Evolutionary conservation across 306 rosid genomes (phyloP), one percentile per base, ranked within the genome.

Genomic region (Glycyrrhiza uralensis): DNA sequence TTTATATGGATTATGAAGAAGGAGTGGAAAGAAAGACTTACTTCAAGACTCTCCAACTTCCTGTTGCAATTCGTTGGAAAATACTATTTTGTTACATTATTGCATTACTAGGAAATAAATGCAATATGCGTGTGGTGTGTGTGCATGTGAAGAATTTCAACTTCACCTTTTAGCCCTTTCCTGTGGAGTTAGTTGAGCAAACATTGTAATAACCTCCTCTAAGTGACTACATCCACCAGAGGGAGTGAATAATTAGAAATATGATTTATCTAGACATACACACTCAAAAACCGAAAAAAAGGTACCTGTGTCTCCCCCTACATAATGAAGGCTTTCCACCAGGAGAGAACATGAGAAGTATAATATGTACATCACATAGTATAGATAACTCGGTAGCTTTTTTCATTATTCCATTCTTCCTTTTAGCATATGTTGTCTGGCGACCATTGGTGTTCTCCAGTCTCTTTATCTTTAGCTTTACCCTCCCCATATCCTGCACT

Each of bases 301-400:
- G n/a, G n/a, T n/a, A n/a, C n/a, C n/a, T n/a, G n/a, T n/a, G n/a
- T n/a, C n/a, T n/a, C 54, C 96, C 97, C 4, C 82, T 79, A 71
- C 90, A 91, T n/a, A 91, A 28, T 5, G 95, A 78, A 56, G 98
- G 97, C 76, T 89, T 91, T 68, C 97, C 97, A 11, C 80, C 66
- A 0, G 98, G 98, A 7, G 98, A 89, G 77, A 94, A 94, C 98
- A 94, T 94, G 74, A 94, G 99, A 78, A 94, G 99, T 59, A 91
- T 70, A 59, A 94, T 87, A 73, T 91, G 97, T 44, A 91, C 83
- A 42, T 93, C 98, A 22, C 98, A 91, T 1, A 93, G 70, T 28
- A 94, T 89, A 15, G 96, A 91, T 57, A 94, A 81, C 65, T 94
- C 99, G 64, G 81, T 80, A 7, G 99, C 99, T 79, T 94, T 94